Base-by-base conservation (phyloP, 768 basidiomycete species). In the Russula griseocarnosa region DNA sequence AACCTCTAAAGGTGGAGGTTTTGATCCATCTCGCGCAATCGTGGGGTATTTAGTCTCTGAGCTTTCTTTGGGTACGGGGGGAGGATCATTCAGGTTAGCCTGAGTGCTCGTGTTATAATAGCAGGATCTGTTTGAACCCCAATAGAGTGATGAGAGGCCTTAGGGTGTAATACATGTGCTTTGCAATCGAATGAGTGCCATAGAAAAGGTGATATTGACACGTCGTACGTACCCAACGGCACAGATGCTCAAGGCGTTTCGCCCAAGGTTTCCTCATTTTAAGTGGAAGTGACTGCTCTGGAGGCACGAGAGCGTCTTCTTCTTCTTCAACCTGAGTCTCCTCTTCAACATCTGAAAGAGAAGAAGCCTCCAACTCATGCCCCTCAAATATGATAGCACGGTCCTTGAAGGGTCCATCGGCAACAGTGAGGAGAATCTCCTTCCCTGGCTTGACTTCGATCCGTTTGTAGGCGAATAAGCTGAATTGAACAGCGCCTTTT, bases 381-480 rank as follows among this genome's bases (percentile, higher is more conserved):
- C 80, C 86, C 68, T 85, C 83, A 66, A 88, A 78, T 46, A 86
- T 71, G 68, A 88, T 78, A 1, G 85, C 75, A 63, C 78, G 79
- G 62, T 86, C 85, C 62, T 82, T 79, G 73, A 83, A 81, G 14
- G 74, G 70, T 46, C 82, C 82, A 67, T 85, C 80, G 32, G 76
- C 79, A 30, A 88, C 76, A 7, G 85, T 79, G 59, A 89, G 78
- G 53, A 87, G 77, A 57, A 89, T 82, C 74, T 86, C 85, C 73
- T 86, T 86, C 62, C 87, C 87, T 14, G 86, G 83, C 70, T 82
- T 86, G 69, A 87, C 81, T 70, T 84, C 84, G 71, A 89, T 84
- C 65, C 83, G 76, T 76, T 89, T 89, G 69, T 81, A 80, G 4
- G 87, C 85, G 71, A 86, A 85, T 14, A 89, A 75, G 70, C 79